phyloP scores from a whole-genome alignment of 1,284 basidiomycete species.

The Amylostereum chailletii region DNA sequence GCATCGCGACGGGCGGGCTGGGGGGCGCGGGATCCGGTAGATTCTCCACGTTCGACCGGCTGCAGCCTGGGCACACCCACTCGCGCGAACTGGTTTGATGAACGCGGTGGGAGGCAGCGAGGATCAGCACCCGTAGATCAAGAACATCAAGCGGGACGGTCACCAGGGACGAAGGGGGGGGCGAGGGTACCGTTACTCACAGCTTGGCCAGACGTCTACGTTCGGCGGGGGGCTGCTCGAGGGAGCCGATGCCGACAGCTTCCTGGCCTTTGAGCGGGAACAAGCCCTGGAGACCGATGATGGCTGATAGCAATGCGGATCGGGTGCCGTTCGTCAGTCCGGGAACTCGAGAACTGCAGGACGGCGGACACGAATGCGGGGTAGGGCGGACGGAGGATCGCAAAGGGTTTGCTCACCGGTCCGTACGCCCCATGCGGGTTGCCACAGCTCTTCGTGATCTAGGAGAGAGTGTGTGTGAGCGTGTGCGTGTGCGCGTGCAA shows the following conservation, averaged over 20 bases:
- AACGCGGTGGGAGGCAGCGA: constrained; percentile 1
- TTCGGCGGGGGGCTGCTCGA: constrained; percentile 76
- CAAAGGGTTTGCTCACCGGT: constrained; percentile 51
- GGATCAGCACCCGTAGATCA: not conserved
- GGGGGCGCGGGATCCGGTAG: constrained; percentile 52
- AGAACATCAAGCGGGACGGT: not conserved
- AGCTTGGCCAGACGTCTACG: constrained; percentile 72
- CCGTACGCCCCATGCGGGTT: constrained; percentile 95
- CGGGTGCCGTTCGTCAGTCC: not conserved
- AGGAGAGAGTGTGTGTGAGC: constrained; percentile 12
- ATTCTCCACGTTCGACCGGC: constrained; percentile 56
- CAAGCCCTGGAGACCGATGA: constrained; percentile 86
- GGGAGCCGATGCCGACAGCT: constrained; percentile 83
- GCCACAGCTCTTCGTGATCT: constrained; percentile 91
- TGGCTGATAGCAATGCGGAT: constrained; percentile 40
- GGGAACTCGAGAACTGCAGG: not conserved
- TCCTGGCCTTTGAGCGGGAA: constrained; percentile 86
- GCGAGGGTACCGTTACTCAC: constrained; percentile 35
- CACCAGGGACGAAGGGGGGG: not conserved
- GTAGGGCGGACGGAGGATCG: constrained; percentile 8
- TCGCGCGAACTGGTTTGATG: constrained; percentile 54
- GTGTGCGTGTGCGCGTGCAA: constrained; percentile 1
- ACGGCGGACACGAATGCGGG: not conserved
- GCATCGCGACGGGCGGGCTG: not conserved
- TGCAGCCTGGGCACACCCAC: constrained; percentile 77